Percentiles rank a stretch among this genome's conserved stretches.
Conservation (phyloP, 768 basidiomycete genomes). For the Trametes coccinea region DNA sequence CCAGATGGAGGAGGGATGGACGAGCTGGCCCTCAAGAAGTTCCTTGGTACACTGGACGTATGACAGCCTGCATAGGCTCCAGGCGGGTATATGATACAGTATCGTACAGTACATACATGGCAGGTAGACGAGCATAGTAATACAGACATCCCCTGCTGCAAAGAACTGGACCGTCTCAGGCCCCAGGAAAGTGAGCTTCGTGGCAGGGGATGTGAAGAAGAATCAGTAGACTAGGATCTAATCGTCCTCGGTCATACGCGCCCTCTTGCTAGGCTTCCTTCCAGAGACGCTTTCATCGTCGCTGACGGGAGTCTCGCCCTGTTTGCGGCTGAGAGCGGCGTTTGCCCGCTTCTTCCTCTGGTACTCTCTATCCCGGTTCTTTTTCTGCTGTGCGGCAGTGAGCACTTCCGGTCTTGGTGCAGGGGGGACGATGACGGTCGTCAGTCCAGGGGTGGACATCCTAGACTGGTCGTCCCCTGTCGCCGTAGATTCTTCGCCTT, state of each 20-base stretch:
- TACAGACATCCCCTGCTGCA: not conserved
- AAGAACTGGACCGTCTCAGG: no score
- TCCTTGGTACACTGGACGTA: conserved; percentile 50
- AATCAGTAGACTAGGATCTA: conserved; percentile 29
- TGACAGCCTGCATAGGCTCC: conserved; percentile 22
- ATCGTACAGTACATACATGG: conserved; percentile 13
- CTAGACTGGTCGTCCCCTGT: conserved; percentile 67
- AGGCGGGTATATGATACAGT: not conserved
- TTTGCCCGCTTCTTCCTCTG: conserved; percentile 74
- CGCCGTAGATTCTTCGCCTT: conserved; percentile 62
- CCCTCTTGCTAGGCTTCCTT: conserved; percentile 67
- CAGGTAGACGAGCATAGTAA: not conserved
- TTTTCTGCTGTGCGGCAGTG: conserved; percentile 72
- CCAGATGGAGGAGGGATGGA: conserved; percentile 69
- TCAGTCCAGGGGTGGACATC: conserved; percentile 69
- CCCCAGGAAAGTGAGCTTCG: no score
- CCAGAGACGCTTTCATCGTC: conserved; percentile 66
- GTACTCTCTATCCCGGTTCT: conserved; percentile 77
- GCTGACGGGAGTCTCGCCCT: conserved; percentile 56
- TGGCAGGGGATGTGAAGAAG: not conserved
- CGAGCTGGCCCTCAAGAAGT: conserved; percentile 49
- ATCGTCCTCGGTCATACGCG: conserved; percentile 67
- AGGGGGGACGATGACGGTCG: conserved; percentile 76
- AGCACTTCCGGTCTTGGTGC: conserved; percentile 68
- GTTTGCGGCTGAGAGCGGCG: conserved; percentile 54